phyloP scores from a whole-genome alignment of 257 asterid species.

The Penstemon eatonii region DNA sequence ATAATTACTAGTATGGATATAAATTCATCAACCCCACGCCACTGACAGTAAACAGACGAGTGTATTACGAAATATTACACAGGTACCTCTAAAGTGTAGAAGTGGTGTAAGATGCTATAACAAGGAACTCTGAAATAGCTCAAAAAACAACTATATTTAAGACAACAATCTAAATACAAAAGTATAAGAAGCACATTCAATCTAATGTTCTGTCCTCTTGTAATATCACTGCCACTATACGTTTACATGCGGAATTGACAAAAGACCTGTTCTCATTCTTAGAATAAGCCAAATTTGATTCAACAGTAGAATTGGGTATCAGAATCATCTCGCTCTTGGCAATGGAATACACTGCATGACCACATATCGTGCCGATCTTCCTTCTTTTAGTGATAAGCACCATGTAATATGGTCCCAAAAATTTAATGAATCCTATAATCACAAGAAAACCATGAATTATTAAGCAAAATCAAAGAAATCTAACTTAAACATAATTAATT shows the following conservation, averaged over 20 bases:
- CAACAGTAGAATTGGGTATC: conserved; percentile 60
- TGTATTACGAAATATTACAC: conserved; percentile 29
- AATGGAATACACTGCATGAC: conserved; percentile 83
- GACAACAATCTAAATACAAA: conserved; percentile 38
- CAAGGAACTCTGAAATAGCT: conserved; percentile 26
- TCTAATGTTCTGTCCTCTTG: conserved; percentile 41
- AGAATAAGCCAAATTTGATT: conserved; percentile 73
- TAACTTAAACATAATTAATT: neutral
- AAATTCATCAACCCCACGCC: conserved; percentile 23
- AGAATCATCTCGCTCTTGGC: conserved; percentile 80
- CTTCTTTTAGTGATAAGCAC: conserved; percentile 77
- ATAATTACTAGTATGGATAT: conserved; percentile 19
- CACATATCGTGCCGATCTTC: conserved; percentile 85
- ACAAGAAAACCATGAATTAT: conserved; percentile 27
- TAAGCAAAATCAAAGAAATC: conserved; percentile 6
- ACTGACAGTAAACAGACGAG: conserved; percentile 34
- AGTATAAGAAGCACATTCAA: conserved; percentile 37
- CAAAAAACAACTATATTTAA: conserved; percentile 30
- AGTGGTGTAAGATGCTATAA: conserved; percentile 31
- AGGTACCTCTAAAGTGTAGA: conserved; percentile 36
- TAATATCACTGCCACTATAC: conserved; percentile 50
- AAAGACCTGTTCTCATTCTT: conserved; percentile 96
- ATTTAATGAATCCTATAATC: conserved; percentile 71
- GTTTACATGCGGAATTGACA: conserved; percentile 66
- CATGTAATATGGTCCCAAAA: conserved; percentile 96